phyloP scores from a whole-genome alignment of 768 basidiomycete species.

The Tricholoma sp. region DNA sequence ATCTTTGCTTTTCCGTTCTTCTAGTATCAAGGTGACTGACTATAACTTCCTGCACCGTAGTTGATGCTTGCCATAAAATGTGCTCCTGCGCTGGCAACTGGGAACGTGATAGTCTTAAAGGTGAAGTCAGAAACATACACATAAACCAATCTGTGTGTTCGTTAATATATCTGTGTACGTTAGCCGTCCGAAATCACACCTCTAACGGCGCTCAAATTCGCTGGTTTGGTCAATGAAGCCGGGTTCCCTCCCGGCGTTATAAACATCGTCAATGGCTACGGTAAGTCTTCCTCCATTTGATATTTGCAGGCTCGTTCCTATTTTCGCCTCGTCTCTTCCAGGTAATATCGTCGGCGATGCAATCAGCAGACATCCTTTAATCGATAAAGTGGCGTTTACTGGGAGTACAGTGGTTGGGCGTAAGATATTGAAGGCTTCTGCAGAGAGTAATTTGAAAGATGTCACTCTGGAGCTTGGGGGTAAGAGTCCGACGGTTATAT shows the following conservation, averaged over 20 bases:
- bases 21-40: neutral
- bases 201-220: conserved; percentile 45
- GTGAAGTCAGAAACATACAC: neutral
- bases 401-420: conserved; percentile 76
- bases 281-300: conserved; percentile 23
- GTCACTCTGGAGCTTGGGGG: conserved; percentile 81
- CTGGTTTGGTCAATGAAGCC: conserved; percentile 52
- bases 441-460: conserved; percentile 77
- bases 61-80: conserved; percentile 22
- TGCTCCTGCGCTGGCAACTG: conserved; percentile 30
- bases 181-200: conserved; percentile 64
- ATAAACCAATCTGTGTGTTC: neutral
- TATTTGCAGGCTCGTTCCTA: conserved; percentile 27
- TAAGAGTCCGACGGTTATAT: conserved; percentile 64
- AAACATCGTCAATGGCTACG: conserved; percentile 61
- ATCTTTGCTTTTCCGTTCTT: neutral
- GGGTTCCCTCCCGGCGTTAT: conserved; percentile 68
- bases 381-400: conserved; percentile 79
- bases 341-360: conserved; percentile 56
- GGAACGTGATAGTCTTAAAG: conserved; percentile 57
- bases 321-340: conserved; percentile 42
- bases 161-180: too few species aligned
- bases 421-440: conserved; percentile 71
- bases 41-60: neutral
- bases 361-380: conserved; percentile 47